These are phyloP conservation scores for Cytospora mali DNA, from an alignment of 2,329 filamentous ascomycete species.

Conservation along the genomic window DNA sequence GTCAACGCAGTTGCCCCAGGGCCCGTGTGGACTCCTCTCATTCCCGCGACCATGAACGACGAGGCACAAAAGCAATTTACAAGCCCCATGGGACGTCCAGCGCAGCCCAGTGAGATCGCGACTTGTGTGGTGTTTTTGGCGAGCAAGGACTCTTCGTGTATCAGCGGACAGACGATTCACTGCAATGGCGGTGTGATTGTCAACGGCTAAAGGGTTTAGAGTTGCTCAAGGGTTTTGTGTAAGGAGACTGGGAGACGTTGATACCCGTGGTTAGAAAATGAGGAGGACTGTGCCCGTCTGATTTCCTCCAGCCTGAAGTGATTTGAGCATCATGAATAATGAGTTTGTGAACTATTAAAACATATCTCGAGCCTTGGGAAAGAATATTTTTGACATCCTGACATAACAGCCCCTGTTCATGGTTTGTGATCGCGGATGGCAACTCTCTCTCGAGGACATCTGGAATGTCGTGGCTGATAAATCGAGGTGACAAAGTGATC, in stretches of 20 bases:
- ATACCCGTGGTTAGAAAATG: neutral
- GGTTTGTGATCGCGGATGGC: too few relatives aligned
- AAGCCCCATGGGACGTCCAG: constrained; percentile 74
- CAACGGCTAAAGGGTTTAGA: constrained; percentile 45
- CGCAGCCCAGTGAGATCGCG: constrained; percentile 80
- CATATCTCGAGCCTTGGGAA: too few relatives aligned
- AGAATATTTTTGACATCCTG: neutral
- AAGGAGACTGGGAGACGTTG: neutral
- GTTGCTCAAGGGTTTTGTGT: neutral
- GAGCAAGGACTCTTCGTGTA: constrained; percentile 70
- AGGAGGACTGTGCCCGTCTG: neutral
- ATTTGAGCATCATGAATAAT: neutral
- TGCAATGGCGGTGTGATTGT: constrained; percentile 55
- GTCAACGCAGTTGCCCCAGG: constrained; percentile 79
- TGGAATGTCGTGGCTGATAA: neutral
- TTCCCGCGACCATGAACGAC: constrained; percentile 71
- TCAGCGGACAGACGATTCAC: constrained; percentile 69
- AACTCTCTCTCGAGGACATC: too few relatives aligned
- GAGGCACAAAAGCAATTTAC: constrained; percentile 73
- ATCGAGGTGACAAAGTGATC: too few relatives aligned
- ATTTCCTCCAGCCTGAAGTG: neutral
- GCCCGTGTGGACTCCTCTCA: constrained; percentile 77
- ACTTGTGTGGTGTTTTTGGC: constrained; percentile 83
- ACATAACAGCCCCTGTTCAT: neutral
- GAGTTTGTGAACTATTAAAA: neutral